These are phyloP conservation scores for Boletus rex-veris DNA, from an alignment of 768 basidiomycete species.

Conservation along the genomic window DNA sequence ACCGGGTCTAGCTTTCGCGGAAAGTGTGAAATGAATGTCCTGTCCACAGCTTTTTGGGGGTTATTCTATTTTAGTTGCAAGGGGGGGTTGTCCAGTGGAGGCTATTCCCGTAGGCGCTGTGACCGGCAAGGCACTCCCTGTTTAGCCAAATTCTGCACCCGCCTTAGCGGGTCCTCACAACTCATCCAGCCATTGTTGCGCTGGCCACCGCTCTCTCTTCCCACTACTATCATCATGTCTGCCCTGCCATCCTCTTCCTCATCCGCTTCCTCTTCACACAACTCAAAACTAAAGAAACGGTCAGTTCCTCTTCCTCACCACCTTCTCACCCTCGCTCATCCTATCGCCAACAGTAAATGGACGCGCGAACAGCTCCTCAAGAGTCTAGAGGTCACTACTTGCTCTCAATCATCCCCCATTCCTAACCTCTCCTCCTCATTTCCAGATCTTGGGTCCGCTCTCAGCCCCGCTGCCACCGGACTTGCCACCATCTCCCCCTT, in stretches of 20 bases:
- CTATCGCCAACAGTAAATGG: conserved; percentile 30
- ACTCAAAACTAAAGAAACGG: conserved; percentile 33
- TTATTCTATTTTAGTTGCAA: neutral
- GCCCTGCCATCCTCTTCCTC: conserved; percentile 26
- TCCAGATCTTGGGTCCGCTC: conserved; percentile 41
- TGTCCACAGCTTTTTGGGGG: neutral
- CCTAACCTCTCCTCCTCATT: conserved; percentile 15
- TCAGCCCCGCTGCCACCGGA: conserved; percentile 41
- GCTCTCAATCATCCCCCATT: conserved; percentile 1
- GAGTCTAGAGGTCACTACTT: conserved; percentile 36
- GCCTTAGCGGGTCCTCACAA: conserved; percentile 30
- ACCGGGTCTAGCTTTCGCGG: no score
- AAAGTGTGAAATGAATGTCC: no score
- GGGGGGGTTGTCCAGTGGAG: neutral
- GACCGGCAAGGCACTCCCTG: conserved; percentile 36
- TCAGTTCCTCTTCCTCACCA: conserved; percentile 17
- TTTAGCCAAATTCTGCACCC: conserved; percentile 35
- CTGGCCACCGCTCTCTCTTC: conserved; percentile 38
- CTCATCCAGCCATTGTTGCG: conserved; percentile 41
- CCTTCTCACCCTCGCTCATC: conserved; percentile 21
- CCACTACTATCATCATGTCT: conserved; percentile 38
- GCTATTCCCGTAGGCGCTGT: conserved; percentile 32
- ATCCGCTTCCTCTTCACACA: conserved; percentile 19
- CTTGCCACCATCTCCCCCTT: conserved; percentile 44
- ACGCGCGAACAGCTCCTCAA: conserved; percentile 38